Evolutionary conservation across 139 green algal genomes (phyloP).

Genomic region (Deuterostichococcus epilithicus): DNA sequence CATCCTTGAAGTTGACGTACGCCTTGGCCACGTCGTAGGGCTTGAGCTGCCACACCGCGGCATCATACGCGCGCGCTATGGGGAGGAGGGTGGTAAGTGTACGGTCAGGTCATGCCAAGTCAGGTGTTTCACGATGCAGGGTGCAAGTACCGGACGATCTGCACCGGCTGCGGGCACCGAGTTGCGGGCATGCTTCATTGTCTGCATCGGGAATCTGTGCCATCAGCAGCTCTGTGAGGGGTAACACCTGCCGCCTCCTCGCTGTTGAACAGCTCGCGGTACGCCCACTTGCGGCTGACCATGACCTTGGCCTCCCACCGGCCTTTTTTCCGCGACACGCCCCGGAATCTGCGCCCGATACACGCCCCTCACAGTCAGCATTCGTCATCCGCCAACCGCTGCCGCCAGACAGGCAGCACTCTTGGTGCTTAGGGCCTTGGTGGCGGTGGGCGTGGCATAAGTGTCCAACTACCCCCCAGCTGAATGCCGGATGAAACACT

Average conservation of each 20-base stretch:
- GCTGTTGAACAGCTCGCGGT: constrained; percentile 65
- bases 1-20: constrained; percentile 73
- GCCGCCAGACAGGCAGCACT: no score
- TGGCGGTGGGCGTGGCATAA: no score
- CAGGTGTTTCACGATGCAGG: neutral
- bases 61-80: constrained; percentile 33
- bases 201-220: neutral
- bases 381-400: no score
- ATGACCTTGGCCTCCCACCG: constrained; percentile 80
- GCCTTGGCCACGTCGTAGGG: constrained; percentile 47
- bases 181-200: neutral
- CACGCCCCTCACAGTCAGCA: no score
- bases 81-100: neutral
- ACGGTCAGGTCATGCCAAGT: neutral
- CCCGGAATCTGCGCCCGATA: constrained; percentile 36
- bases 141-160: neutral
- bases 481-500: no score
- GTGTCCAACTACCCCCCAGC: no score
- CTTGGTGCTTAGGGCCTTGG: no score
- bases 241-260: constrained; percentile 56
- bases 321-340: constrained; percentile 74
- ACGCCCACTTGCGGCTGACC: constrained; percentile 74
- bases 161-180: neutral
- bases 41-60: constrained; percentile 68
- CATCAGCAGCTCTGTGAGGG: no score